A percentile compares a stretch with the other conserved stretches of the same genome.
Conservation (phyloP, 108 stramenopile genomes). For the Craspedostauros australis region DNA sequence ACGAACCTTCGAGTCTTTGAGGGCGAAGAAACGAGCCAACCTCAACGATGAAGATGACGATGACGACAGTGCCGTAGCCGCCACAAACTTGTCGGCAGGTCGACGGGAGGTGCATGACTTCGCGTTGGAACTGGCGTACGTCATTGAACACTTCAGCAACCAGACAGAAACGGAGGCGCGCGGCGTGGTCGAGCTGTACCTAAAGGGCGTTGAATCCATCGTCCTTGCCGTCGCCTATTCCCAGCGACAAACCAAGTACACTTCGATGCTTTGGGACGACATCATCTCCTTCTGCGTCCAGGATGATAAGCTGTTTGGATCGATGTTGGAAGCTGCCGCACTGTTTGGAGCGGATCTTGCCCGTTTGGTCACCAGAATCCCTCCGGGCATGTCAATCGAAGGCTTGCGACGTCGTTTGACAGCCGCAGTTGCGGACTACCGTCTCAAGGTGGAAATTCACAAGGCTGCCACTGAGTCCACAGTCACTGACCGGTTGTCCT, state of each 20-base stretch:
- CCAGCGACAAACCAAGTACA: conserved; percentile 45
- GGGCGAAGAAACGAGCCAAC: conserved; percentile 11
- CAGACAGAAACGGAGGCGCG: conserved; percentile 41
- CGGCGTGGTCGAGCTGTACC: conserved; percentile 52
- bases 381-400: conserved; percentile 72
- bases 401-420: conserved; percentile 71
- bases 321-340: conserved; percentile 73
- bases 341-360: conserved; percentile 69
- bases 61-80: conserved; percentile 12
- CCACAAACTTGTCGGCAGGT: conserved; percentile 12
- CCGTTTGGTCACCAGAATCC: conserved; percentile 56
- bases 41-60: background rate
- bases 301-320: conserved; percentile 61
- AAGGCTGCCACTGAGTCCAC: conserved; percentile 40
- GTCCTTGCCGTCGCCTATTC: conserved; percentile 65
- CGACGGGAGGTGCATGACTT: conserved; percentile 21
- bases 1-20: conserved; percentile 41
- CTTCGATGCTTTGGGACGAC: conserved; percentile 55
- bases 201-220: conserved; percentile 63
- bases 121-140: conserved; percentile 75
- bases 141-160: conserved; percentile 63
- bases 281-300: conserved; percentile 56
- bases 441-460: conserved; percentile 67
- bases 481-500: conserved; percentile 42
- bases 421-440: conserved; percentile 77